These are phyloP conservation scores for Lachnellula hyalina DNA, from an alignment of 2,329 filamentous ascomycete species.

Conservation along the genomic window DNA sequence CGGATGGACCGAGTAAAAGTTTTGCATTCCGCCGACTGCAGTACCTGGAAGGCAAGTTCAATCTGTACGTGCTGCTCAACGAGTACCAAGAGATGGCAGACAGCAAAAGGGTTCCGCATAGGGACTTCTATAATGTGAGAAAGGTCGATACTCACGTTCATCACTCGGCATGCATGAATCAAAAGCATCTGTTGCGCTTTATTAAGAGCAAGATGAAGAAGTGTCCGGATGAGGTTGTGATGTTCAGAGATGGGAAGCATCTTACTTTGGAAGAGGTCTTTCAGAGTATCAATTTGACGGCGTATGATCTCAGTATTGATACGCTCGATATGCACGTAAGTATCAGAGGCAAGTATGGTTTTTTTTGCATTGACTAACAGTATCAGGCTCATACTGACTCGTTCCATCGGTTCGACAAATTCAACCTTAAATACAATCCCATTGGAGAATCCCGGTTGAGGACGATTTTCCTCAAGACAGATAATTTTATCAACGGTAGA, in stretches of 20 bases:
- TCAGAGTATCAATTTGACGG: constrained; percentile 93
- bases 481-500: constrained; percentile 93
- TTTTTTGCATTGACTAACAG: constrained; percentile 10
- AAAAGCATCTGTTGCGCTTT: constrained; percentile 95
- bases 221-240: constrained; percentile 85
- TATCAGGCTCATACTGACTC: constrained; percentile 85
- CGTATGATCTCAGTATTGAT: constrained; percentile 96
- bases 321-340: constrained; percentile 96
- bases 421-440: constrained; percentile 98
- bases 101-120: constrained; percentile 93
- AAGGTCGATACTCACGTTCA: constrained; percentile 99
- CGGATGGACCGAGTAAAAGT: constrained; percentile 92
- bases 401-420: constrained; percentile 98
- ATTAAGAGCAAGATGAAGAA: constrained; percentile 99
- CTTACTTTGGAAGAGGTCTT: constrained; percentile 91
- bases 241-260: constrained; percentile 87
- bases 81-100: constrained; percentile 98
- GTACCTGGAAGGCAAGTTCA: constrained; percentile 95
- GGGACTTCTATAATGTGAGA: constrained; percentile 98
- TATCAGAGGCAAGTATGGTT: constrained; percentile 18
- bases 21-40: constrained; percentile 93
- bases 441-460: constrained; percentile 90
- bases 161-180: constrained; percentile 99
- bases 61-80: constrained; percentile 86
- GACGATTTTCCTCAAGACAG: constrained; percentile 98